Conservation (phyloP, 1,284 basidiomycete species). For the Hemileia vastatrix region DNA sequence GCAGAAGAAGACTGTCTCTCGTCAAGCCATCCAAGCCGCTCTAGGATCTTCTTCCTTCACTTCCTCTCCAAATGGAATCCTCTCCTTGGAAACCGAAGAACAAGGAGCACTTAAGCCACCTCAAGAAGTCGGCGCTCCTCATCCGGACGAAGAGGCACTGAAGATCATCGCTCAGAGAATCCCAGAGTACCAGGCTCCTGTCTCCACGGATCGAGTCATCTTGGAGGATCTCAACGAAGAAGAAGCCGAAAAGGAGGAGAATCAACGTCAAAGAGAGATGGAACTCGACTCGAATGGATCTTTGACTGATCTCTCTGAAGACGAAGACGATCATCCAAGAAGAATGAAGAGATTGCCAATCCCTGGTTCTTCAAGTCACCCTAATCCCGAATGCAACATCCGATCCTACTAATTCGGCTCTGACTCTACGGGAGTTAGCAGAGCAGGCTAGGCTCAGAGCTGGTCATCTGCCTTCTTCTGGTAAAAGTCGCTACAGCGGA, state of each 20-base stretch:
- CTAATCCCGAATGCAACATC: slow-evolving; percentile 13
- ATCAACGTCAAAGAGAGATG: slow-evolving; percentile 17
- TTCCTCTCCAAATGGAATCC: neutral
- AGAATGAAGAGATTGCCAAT: neutral
- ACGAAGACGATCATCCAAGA: neutral
- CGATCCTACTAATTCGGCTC: neutral
- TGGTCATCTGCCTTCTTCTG: slow-evolving; percentile 10
- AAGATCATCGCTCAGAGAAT: slow-evolving; percentile 1
- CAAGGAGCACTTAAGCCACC: neutral
- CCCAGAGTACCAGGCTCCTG: slow-evolving; percentile 21
- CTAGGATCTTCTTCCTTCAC: neutral
- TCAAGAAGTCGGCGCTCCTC: neutral
- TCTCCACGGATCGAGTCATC: slow-evolving; percentile 19
- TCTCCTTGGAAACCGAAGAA: neutral
- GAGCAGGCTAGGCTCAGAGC: slow-evolving; percentile 1
- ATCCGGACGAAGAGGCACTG: neutral
- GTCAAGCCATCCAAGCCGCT: neutral
- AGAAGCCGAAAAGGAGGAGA: neutral
- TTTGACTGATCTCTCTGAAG: neutral
- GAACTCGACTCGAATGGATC: neutral
- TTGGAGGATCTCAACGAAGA: neutral
- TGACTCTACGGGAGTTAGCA: slow-evolving; percentile 17
- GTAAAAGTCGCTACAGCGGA: neutral
- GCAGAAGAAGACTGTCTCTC: neutral
- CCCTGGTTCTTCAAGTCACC: slow-evolving; percentile 1